Evolutionary conservation across 495 filamentous ascomycete genomes (phyloP).

Genomic region (Apodospora peruviana): DNA sequence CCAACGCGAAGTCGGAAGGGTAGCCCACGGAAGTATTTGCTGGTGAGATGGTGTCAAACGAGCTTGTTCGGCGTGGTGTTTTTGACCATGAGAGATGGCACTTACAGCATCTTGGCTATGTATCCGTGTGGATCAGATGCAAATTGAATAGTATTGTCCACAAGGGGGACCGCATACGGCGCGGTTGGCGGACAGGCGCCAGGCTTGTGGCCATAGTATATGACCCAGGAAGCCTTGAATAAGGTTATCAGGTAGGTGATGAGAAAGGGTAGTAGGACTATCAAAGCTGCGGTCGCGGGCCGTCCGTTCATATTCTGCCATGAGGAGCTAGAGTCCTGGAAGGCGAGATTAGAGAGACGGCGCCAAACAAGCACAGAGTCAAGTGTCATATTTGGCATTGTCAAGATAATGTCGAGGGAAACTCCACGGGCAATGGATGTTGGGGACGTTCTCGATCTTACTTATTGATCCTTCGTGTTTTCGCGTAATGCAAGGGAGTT

Average conservation of each 20-base stretch:
- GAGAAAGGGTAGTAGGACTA: slow-evolving; percentile 9
- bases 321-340: too few relatives aligned
- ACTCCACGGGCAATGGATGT: too few relatives aligned
- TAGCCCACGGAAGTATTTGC: slow-evolving; percentile 1
- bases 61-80: background rate
- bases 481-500: too few relatives aligned
- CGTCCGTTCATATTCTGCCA: too few relatives aligned
- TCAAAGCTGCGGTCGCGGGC: background rate
- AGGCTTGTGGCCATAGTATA: background rate
- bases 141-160: slow-evolving; percentile 18
- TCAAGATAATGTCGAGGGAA: too few relatives aligned
- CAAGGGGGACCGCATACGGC: slow-evolving; percentile 18
- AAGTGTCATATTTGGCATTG: too few relatives aligned
- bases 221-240: background rate
- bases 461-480: too few relatives aligned
- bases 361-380: too few relatives aligned
- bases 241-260: slow-evolving; percentile 7
- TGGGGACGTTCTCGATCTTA: too few relatives aligned
- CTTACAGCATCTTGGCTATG: slow-evolving; percentile 6
- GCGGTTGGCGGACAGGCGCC: slow-evolving; percentile 13
- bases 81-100: background rate
- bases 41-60: background rate
- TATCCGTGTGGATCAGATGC: slow-evolving; percentile 11
- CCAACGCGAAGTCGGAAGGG: slow-evolving; percentile 10
- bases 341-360: too few relatives aligned